Conservation (phyloP, 371 early-diverging fungal genomes). For the Dentiscutata heterogama region DNA sequence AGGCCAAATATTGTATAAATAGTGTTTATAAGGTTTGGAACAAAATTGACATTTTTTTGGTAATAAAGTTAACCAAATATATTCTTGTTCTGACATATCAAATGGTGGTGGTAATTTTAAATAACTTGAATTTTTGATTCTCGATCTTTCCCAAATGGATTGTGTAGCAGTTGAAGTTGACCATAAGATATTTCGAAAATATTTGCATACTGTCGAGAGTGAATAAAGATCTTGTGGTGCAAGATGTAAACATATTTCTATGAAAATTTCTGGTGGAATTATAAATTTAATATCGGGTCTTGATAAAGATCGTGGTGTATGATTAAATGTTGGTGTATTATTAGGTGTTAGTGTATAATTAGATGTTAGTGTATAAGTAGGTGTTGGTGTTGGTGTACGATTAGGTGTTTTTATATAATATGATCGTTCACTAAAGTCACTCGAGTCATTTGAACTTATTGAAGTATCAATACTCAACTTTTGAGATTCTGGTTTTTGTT, state of each 20-base stretch:
- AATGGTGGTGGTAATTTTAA: constrained; percentile 8
- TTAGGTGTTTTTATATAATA: neutral
- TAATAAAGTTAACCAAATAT: constrained; percentile 18
- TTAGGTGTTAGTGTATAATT: neutral
- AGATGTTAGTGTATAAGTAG: neutral
- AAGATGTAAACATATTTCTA: constrained; percentile 2
- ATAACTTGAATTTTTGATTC: neutral
- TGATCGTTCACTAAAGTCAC: neutral
- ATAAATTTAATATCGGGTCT: neutral
- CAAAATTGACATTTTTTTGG: constrained; percentile 16
- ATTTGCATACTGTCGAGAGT: constrained; percentile 4
- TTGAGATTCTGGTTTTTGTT: neutral
- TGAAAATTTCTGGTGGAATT: neutral
- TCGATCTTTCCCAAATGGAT: constrained; percentile 1
- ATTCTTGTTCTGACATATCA: constrained; percentile 19
- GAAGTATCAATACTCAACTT: neutral
- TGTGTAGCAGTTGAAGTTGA: constrained; percentile 16
- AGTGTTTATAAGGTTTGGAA: constrained; percentile 1
- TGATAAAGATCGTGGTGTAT: neutral
- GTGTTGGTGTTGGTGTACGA: neutral
- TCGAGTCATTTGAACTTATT: neutral
- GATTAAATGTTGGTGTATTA: neutral
- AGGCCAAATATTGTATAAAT: neutral
- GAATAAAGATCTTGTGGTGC: constrained; percentile 27
- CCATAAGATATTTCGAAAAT: constrained; percentile 30